These are phyloP conservation scores for Bauhinia variegata DNA, from an alignment of 306 rosid genomes.

Conservation along the genomic window DNA sequence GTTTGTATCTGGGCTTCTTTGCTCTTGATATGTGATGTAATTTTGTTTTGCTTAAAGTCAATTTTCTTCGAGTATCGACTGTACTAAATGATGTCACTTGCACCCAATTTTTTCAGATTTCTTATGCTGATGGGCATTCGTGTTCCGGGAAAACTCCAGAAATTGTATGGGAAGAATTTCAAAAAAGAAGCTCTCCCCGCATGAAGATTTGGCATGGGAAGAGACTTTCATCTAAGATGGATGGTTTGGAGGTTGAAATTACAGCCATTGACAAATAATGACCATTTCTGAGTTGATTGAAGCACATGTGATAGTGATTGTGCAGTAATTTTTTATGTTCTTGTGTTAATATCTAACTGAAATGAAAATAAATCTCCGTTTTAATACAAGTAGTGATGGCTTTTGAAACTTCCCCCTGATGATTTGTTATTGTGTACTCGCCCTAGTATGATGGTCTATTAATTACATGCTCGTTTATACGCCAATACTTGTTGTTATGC, in stretches of 20 bases:
- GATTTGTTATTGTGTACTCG: conserved; percentile 8
- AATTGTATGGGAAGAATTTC: conserved; percentile 78
- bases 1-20: conserved; percentile 49
- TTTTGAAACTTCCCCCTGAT: conserved; percentile 16
- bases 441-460: neutral
- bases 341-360: conserved; percentile 1
- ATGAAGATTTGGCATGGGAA: conserved; percentile 77
- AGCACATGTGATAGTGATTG: conserved; percentile 9
- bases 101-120: conserved; percentile 50
- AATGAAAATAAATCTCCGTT: neutral
- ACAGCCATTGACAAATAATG: neutral
- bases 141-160: conserved; percentile 87
- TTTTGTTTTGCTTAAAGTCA: conserved; percentile 20
- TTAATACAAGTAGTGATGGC: conserved; percentile 2
- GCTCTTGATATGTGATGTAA: conserved; percentile 9
- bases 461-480: neutral
- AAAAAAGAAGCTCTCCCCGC: conserved; percentile 61
- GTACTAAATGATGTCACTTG: conserved; percentile 26
- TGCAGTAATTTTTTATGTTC: conserved; percentile 4
- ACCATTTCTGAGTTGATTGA: conserved; percentile 8
- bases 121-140: conserved; percentile 67
- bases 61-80: conserved; percentile 30
- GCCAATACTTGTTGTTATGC: neutral
- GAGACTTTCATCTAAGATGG: conserved; percentile 75
- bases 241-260: conserved; percentile 84